Base-by-base conservation (phyloP, 2,329 filamentous ascomycete genomes). In the Cladosporium colombiae region DNA sequence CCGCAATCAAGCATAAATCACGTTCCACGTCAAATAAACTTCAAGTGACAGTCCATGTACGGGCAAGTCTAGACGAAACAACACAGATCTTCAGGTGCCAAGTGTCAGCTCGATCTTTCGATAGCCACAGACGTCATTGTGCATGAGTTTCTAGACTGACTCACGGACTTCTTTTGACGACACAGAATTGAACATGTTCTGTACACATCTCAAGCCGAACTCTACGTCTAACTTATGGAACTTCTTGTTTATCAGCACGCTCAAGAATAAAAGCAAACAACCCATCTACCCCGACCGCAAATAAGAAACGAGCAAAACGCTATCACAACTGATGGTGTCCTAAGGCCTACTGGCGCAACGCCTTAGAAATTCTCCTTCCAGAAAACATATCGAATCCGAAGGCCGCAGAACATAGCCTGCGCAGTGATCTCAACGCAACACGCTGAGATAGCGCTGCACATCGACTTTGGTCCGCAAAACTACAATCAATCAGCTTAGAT, bases 91-190 rank as follows among this genome's bases (percentile, higher is more conserved):
- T 46, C 40, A 46, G 10, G 40, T 46, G 40, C 23, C n/a, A 46
- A 7, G n/a, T 44, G 37, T 44, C 21, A 53, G 25, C 50, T 53
- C 23, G 13, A 29, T 13, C 10, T 29, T 53, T 16, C 7, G 7
- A n/a, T 10, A 55, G 52, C 52, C 52, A n/a, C 25, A 55, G 52
- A 55, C 52, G 52, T 33, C 52, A 55, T 55, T 23, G 27, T 55
- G 52, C 52, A 55, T 55, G 14, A 16, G 2, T 3, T 29, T 16
- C 33, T 35, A 29, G 11, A 8, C 33, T 16, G 2, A 31, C 18
- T 3, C 25, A 7, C n/a, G 14, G 29, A 13, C 52, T 31, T 11
- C n/a, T 29, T 4, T 25, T 25, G 23, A 16, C 16, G 23, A 52
- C 18, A 25, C 49, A 4, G 5, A 1, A 18, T 18, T 40, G 35